Base-by-base conservation (phyloP, 768 basidiomycete species). In the Boletus rubropictus region DNA sequence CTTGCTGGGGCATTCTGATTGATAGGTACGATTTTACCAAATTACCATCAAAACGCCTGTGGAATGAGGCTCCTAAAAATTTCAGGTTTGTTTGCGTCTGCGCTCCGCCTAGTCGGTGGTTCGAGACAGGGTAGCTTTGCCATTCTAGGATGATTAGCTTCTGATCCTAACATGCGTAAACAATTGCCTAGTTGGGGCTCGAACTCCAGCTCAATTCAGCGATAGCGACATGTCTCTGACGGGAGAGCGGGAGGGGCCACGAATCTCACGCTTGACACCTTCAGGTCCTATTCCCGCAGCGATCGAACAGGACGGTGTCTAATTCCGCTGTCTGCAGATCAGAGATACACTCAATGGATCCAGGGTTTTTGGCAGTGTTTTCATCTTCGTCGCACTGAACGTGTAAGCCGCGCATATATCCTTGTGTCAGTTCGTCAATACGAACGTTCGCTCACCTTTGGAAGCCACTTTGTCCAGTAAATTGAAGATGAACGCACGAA, bases 1-100 rank as follows among this genome's bases (percentile, higher is more conserved):
- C 71, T 52, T 73, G 72, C 39, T 72, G 75, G 36, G 76, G 70
- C 79, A 79, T 80, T 32, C 43, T 22, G 48, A 44, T 39, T 8
- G 53, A 33, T 24, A 24, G 45, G 25, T 39, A 34, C 36, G 27
- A 25, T 15, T 32, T 22, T 11, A 41, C 17, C 28, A 32, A 47
- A 46, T 8, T 4, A 7, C 22, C 42, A 22, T 46, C 44, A 11
- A 33, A 44, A 44, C n/a, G 17, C 28, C 35, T 47, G 20, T n/a
- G 25, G 25, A 31, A 46, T 39, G 25, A 52, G 10, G 10, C 12
- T 31, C 25, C 14, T n/a, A 28, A 34, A 32, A 2, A 31, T 39
- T 51, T 34, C 6, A 57, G 48, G 44, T 48, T 39, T 8, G 24
- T 33, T 42, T 7, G 32, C 8, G 53, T 29, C 44, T 24, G 32